phyloP scores from a whole-genome alignment of 768 basidiomycete species.

The Epithele typhae region DNA sequence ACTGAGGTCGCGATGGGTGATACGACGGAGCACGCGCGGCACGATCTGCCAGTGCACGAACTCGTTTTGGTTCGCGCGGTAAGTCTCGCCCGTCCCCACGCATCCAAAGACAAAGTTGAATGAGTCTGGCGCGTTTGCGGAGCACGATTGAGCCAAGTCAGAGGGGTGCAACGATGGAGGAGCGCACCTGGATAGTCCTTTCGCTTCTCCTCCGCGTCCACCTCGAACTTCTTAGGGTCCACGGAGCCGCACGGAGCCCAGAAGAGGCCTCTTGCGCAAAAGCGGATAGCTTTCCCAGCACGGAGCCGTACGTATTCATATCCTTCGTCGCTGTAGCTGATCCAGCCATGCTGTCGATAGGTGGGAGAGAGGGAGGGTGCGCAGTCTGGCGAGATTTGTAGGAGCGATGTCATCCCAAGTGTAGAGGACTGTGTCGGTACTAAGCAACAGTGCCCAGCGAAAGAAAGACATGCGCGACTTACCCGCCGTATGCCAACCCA shows the following conservation, averaged over 20 bases:
- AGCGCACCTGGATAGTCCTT: constrained; percentile 51
- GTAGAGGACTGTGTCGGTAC: too few species aligned
- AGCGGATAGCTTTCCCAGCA: constrained; percentile 15
- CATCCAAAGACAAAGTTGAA: constrained; percentile 77
- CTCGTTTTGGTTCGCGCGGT: constrained; percentile 58
- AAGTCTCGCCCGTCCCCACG: constrained; percentile 68
- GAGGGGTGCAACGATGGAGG: background rate
- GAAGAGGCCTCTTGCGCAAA: constrained; percentile 22
- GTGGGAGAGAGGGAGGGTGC: too few species aligned
- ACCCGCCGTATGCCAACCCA: too few species aligned
- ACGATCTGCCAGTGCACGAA: constrained; percentile 69
- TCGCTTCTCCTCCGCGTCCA: constrained; percentile 58
- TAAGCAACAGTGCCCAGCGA: too few species aligned
- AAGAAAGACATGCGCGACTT: too few species aligned
- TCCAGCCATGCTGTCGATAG: background rate
- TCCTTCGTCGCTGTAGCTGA: background rate
- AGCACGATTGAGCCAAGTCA: constrained; percentile 34
- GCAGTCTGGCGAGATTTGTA: too few species aligned
- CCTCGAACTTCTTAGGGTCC: constrained; percentile 56
- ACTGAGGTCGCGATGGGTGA: constrained; percentile 54
- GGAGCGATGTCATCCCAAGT: too few species aligned
- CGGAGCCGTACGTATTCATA: constrained; percentile 4
- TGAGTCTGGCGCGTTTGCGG: constrained; percentile 32
- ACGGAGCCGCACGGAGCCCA: constrained; percentile 73
- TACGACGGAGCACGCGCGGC: constrained; percentile 73